Evolutionary conservation across 345 rosid genomes (phyloP).

Genomic region (Atalantia buxifolia): DNA sequence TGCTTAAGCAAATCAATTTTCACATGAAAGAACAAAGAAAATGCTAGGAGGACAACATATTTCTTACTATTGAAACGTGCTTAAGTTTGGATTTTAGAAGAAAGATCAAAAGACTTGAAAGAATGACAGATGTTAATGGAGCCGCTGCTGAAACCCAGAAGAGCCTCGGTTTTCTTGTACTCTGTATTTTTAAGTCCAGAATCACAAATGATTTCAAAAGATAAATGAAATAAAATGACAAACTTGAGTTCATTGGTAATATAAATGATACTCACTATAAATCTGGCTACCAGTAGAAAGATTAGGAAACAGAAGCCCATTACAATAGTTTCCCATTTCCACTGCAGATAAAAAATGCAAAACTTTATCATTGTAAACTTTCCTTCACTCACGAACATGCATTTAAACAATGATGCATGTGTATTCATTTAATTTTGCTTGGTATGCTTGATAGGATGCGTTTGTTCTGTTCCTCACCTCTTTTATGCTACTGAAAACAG

Average conservation of each 20-base stretch:
- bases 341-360: conserved; percentile 29
- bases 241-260: background rate
- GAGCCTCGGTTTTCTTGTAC: conserved; percentile 36
- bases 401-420: too few relatives aligned
- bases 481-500: conserved; percentile 22
- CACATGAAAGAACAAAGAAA: background rate
- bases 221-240: background rate
- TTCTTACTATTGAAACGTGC: conserved; percentile 35
- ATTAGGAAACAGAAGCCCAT: conserved; percentile 39
- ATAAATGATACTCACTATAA: conserved; percentile 28
- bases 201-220: background rate
- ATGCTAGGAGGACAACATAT: background rate
- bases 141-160: conserved; percentile 56
- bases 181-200: conserved; percentile 17
- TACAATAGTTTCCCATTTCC: conserved; percentile 50
- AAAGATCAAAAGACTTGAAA: conserved; percentile 40
- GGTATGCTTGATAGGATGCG: background rate
- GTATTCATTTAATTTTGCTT: background rate
- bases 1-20: background rate
- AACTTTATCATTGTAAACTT: background rate
- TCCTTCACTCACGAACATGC: background rate
- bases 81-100: conserved; percentile 29
- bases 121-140: conserved; percentile 41
- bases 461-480: conserved; percentile 24
- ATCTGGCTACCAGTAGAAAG: conserved; percentile 38